Evolutionary conservation across 177 flowering plant genomes (phyloP), one percentile per base, ranked within the genome.

Genomic region (Vitis hybrid): DNA sequence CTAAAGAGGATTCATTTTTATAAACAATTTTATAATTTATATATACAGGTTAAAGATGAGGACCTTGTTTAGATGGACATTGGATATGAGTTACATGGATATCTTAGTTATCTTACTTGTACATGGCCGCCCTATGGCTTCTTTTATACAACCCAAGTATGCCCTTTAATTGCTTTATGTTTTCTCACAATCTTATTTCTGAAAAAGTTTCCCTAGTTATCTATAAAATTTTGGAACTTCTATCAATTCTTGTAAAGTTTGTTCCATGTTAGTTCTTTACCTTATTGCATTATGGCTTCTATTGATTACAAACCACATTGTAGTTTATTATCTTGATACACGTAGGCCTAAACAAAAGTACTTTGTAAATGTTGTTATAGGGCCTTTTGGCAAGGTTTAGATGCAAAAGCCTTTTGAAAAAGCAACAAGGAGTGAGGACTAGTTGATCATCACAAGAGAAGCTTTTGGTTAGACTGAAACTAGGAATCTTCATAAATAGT

Each of bases 361-460:
- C 2, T 5, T 72, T 19, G 39, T 11, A 48, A 21, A 13, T 56
- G 26, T 70, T 60, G 21, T 2, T 82, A 71, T 88, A 94, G 96
- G 99, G 66, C 77, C 86, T 16, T 94, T 95, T 79, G 91, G 94
- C 14, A 76, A 81, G 29, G 97, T 94, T 15, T 86, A 91, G 86
- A 95, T 95, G 99, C 99, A 95, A 84, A 93, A 89, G 80, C 93
- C 98, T 56, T 95, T 93, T 62, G 99, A 95, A 76, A 93, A 93
- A 56, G 94, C 90, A 5, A 81, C 98, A 69, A 26, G 29, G 29
- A 26, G 29, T 74, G 83, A 91, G 97, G 82, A 91, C 96, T 62
- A 90, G 76, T 33, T 93, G 81, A 89, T 56, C 3, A 26, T 64
- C 14, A 1, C 26, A 18, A 13, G 58, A 48, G 8, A 22, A 21